Conservation (phyloP, 192 early-diverging fungal genomes). For the Backusella morwellensis region DNA sequence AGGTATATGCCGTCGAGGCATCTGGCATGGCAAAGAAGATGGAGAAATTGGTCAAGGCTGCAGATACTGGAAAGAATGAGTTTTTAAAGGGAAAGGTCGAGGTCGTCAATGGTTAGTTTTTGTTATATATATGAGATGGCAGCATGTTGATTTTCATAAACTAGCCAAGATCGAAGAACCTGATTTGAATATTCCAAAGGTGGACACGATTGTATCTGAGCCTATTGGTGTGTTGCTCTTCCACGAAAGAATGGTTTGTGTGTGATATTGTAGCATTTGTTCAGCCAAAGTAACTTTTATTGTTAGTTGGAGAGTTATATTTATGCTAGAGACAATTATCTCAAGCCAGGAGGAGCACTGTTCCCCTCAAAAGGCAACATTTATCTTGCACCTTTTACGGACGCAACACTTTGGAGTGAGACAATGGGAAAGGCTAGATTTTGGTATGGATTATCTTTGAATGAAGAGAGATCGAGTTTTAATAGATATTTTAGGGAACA, state of each 20-base stretch:
- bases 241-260: conserved; percentile 91
- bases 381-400: conserved; percentile 82
- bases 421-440: conserved; percentile 91
- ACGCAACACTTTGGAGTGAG: conserved; percentile 81
- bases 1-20: conserved; percentile 96
- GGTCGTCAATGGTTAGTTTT: conserved; percentile 68
- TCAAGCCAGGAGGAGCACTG: conserved; percentile 92
- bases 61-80: conserved; percentile 59
- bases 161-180: conserved; percentile 88
- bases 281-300: neutral
- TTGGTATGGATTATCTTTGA: conserved; percentile 41
- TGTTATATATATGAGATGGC: neutral
- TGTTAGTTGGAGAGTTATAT: conserved; percentile 78
- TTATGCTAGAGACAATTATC: conserved; percentile 82
- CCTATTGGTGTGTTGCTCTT: conserved; percentile 97
- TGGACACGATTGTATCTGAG: conserved; percentile 96
- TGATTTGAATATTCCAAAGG: conserved; percentile 63
- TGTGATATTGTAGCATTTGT: neutral
- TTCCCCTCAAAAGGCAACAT: conserved; percentile 90
- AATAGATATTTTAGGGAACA: conserved; percentile 55
- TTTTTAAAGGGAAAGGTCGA: conserved; percentile 79
- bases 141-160: neutral
- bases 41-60: conserved; percentile 68
- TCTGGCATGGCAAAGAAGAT: conserved; percentile 94
- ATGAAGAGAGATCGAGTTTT: neutral